Conservation (phyloP, 768 basidiomycete species). For the Tricholoma hemisulphureum region DNA sequence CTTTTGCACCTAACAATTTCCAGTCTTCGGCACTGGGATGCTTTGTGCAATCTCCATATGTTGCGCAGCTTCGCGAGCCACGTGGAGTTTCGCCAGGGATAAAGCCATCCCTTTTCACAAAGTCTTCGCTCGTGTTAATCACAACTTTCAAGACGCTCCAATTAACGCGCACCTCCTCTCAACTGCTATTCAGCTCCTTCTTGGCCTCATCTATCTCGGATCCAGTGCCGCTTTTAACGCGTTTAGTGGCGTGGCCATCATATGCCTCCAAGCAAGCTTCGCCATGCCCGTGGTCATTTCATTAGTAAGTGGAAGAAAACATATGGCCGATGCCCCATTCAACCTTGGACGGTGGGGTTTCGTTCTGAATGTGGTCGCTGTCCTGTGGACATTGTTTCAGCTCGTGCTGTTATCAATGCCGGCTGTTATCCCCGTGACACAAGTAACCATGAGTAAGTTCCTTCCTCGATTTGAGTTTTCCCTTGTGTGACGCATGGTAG, state of each 20-base stretch:
- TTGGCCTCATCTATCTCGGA: conserved; percentile 63
- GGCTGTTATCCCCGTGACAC: conserved; percentile 54
- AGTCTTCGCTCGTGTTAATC: conserved; percentile 46
- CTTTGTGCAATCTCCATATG: conserved; percentile 68
- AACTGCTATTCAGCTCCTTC: conserved; percentile 53
- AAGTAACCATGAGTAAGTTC: conserved; percentile 45
- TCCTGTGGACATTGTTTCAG: conserved; percentile 61
- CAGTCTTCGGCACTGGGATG: conserved; percentile 53
- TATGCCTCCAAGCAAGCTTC: conserved; percentile 64
- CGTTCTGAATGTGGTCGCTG: conserved; percentile 47
- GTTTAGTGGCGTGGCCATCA: conserved; percentile 65
- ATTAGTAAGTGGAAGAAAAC: conserved; percentile 41
- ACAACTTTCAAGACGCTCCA: conserved; percentile 45
- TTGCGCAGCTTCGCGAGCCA: conserved; percentile 65
- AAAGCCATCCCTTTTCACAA: conserved; percentile 56
- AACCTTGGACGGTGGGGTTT: conserved; percentile 44
- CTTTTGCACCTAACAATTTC: conserved; percentile 3
- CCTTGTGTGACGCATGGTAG: conserved; percentile 28
- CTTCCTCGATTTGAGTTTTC: background rate
- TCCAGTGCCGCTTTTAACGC: conserved; percentile 65
- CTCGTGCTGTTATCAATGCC: conserved; percentile 72
- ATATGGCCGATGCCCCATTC: conserved; percentile 51
- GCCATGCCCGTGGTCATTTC: conserved; percentile 60
- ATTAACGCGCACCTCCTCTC: conserved; percentile 61
- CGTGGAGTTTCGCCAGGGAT: conserved; percentile 72